Evolutionary conservation across 73 alveolate genomes (phyloP).

Genomic region (Paramecium pentaurelia): DNA sequence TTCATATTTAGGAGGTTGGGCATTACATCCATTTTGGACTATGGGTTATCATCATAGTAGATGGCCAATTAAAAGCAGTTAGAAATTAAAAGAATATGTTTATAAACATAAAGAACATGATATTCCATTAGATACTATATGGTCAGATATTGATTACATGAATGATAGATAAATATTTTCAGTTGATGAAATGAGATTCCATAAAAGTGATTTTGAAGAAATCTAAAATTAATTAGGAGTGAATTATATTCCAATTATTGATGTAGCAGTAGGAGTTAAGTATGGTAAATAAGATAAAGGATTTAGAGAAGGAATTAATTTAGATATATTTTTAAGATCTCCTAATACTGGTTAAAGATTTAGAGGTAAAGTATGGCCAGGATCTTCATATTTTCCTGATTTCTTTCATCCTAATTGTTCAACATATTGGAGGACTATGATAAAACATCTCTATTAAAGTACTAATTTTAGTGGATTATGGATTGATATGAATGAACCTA

Average conservation of each 20-base stretch:
- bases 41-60: slow-evolving; percentile 78
- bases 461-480: slow-evolving; percentile 82
- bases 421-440: slow-evolving; percentile 76
- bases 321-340: slow-evolving; percentile 53
- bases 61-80: slow-evolving; percentile 60
- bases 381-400: slow-evolving; percentile 76
- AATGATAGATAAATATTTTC: slow-evolving; percentile 66
- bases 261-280: slow-evolving; percentile 70
- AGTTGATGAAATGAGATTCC: slow-evolving; percentile 10
- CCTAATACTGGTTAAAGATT: slow-evolving; percentile 57
- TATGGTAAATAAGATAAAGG: slow-evolving; percentile 37
- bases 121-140: slow-evolving; percentile 75
- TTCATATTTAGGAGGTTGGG: slow-evolving; percentile 67
- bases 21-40: slow-evolving; percentile 80
- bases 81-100: slow-evolving; percentile 47
- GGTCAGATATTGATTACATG: slow-evolving; percentile 81
- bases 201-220: slow-evolving; percentile 1
- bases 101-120: slow-evolving; percentile 52
- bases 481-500: slow-evolving; percentile 86
- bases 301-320: slow-evolving; percentile 47
- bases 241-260: slow-evolving; percentile 62
- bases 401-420: slow-evolving; percentile 72
- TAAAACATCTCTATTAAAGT: slow-evolving; percentile 65
- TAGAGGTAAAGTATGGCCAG: slow-evolving; percentile 81
- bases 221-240: slow-evolving; percentile 29